A percentile compares a stretch with the other conserved stretches of the same genome.
Evolutionary conservation across 768 basidiomycete genomes (phyloP).

Genomic region (Suillus luteus): DNA sequence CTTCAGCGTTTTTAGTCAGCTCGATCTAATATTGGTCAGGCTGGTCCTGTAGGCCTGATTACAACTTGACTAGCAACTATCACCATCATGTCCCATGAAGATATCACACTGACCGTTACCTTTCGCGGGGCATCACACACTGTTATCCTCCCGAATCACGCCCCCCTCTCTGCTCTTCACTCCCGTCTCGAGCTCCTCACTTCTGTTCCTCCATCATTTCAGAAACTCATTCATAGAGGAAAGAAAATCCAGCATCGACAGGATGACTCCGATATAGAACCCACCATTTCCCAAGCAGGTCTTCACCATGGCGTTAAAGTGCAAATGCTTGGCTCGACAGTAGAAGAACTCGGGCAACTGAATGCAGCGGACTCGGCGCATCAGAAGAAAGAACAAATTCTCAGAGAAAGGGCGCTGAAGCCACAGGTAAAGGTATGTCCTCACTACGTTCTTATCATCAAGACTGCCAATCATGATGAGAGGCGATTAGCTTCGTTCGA

Average conservation of each 20-base stretch:
- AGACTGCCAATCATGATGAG: neutral
- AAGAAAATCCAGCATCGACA: slow-evolving; percentile 43
- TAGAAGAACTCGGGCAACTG: slow-evolving; percentile 55
- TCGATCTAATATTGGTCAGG: neutral
- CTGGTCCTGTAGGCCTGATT: neutral
- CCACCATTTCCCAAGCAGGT: slow-evolving; percentile 48
- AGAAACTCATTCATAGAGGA: slow-evolving; percentile 76
- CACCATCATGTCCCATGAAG: slow-evolving; percentile 6
- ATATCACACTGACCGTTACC: slow-evolving; percentile 33
- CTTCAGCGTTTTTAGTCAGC: neutral
- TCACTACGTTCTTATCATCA: neutral
- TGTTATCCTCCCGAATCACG: slow-evolving; percentile 51
- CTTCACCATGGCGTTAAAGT: slow-evolving; percentile 65
- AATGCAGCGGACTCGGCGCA: slow-evolving; percentile 59
- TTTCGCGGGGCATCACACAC: slow-evolving; percentile 51
- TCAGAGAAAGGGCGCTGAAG: slow-evolving; percentile 59
- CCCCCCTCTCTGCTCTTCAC: slow-evolving; percentile 54
- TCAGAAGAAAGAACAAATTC: slow-evolving; percentile 55
- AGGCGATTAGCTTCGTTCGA: slow-evolving; percentile 55
- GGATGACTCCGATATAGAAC: slow-evolving; percentile 23
- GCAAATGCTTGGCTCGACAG: slow-evolving; percentile 70
- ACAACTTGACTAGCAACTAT: neutral
- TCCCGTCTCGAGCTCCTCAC: slow-evolving; percentile 61
- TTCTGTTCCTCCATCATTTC: slow-evolving; percentile 60
- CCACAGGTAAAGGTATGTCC: slow-evolving; percentile 55